Conservation (phyloP, 345 rosid species). For the Erysimum cheiranthoides region DNA sequence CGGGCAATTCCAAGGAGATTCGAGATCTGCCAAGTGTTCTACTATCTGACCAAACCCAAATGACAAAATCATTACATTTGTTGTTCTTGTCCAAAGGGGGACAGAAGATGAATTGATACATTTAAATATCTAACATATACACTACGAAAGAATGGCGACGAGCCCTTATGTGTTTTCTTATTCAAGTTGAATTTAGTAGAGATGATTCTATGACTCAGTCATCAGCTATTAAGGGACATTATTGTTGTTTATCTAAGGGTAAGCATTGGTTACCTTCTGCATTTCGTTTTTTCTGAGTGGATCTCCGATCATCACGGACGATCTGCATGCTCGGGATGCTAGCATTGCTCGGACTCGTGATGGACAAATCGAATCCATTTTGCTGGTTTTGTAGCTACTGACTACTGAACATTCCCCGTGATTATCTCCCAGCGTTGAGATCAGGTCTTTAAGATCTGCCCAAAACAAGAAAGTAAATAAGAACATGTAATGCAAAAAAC, state of each 20-base stretch:
- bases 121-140: too few relatives aligned
- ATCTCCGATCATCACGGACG: conserved; percentile 91
- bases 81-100: neutral
- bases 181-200: neutral
- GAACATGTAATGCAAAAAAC: neutral
- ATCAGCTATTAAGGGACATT: conserved; percentile 1
- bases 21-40: conserved; percentile 75
- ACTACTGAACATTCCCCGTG: conserved; percentile 83
- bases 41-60: conserved; percentile 60
- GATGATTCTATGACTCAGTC: neutral
- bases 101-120: conserved; percentile 15
- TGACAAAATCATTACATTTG: neutral
- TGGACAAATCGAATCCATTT: conserved; percentile 82
- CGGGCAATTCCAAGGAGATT: conserved; percentile 99
- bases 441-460: conserved; percentile 90
- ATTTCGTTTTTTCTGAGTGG: conserved; percentile 83
- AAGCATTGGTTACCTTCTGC: conserved; percentile 67
- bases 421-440: conserved; percentile 79
- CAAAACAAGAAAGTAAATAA: conserved; percentile 20
- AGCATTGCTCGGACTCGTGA: conserved; percentile 90
- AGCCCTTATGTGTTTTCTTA: neutral
- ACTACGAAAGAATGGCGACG: too few relatives aligned
- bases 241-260: neutral
- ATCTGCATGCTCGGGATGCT: conserved; percentile 92
- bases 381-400: conserved; percentile 77